phyloP scores from a whole-genome alignment of 1,139 yeast genomes.

The Saccharomyces uvarum region DNA sequence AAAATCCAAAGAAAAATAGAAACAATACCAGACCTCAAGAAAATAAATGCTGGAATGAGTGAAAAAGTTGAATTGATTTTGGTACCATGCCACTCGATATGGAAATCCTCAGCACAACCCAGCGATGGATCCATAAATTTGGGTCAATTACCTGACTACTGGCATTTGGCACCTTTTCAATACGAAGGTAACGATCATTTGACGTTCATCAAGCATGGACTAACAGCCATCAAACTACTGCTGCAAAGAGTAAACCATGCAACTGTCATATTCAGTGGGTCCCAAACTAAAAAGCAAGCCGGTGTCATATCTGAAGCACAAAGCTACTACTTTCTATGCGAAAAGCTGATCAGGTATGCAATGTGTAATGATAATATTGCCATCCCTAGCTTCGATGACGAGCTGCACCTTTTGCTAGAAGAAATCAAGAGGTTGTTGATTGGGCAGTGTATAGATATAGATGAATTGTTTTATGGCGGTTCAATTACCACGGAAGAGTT shows the following conservation, averaged over 20 bases:
- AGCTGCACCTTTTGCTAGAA: slow-evolving; percentile 7
- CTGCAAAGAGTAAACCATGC: slow-evolving; percentile 29
- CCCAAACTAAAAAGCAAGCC: slow-evolving; percentile 51
- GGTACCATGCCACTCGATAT: slow-evolving; percentile 64
- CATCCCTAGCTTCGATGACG: slow-evolving; percentile 11
- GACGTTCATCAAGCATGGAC: slow-evolving; percentile 58
- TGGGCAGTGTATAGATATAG: slow-evolving; percentile 7
- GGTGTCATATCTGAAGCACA: slow-evolving; percentile 55
- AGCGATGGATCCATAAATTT: slow-evolving; percentile 21
- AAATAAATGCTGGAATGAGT: slow-evolving; percentile 1
- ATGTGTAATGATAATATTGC: slow-evolving; percentile 4
- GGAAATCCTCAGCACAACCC: slow-evolving; percentile 35
- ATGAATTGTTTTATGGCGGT: slow-evolving; percentile 11
- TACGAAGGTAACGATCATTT: slow-evolving; percentile 60
- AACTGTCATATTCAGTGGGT: slow-evolving; percentile 56
- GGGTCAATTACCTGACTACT: slow-evolving; percentile 44
- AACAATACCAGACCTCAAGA: slow-evolving; percentile 34
- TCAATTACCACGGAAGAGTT: slow-evolving; percentile 46
- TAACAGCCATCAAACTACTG: slow-evolving; percentile 33
- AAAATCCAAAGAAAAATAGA: slow-evolving; percentile 46
- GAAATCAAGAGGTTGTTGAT: slow-evolving; percentile 5
- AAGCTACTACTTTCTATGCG: slow-evolving; percentile 39
- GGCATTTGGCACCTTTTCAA: slow-evolving; percentile 65
- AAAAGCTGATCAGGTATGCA: slow-evolving; percentile 17
- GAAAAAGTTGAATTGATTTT: slow-evolving; percentile 37